These are phyloP conservation scores for Iris macrosiphon DNA, from an alignment of 106 monocot genomes.

Conservation along the genomic window DNA sequence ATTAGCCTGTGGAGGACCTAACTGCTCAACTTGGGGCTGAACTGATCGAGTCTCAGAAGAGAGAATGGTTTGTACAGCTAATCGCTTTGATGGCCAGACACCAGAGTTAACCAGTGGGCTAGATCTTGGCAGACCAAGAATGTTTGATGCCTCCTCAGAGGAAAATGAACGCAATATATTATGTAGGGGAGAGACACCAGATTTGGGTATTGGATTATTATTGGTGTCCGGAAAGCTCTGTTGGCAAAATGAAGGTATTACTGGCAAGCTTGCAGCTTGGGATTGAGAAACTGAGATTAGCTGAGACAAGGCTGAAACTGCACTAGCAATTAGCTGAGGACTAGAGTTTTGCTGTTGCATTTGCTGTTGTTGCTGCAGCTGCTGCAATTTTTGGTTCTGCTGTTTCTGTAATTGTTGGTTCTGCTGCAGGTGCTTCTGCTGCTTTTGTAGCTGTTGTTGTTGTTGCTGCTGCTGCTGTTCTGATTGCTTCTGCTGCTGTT, in stretches of 20 bases:
- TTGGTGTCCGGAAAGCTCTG: constrained; percentile 41
- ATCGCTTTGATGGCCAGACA: constrained; percentile 55
- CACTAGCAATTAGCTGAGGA: constrained; percentile 32
- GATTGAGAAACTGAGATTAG: constrained; percentile 31
- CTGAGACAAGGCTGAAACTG: constrained; percentile 34
- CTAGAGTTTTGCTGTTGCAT: constrained; percentile 18
- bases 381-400: background rate
- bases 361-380: background rate
- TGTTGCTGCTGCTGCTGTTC: background rate
- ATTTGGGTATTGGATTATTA: constrained; percentile 27
- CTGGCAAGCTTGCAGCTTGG: constrained; percentile 18
- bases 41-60: constrained; percentile 33
- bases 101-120: constrained; percentile 26
- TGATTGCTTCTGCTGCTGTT: background rate
- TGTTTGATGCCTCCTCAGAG: constrained; percentile 51
- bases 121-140: constrained; percentile 33
- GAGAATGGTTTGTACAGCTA: constrained; percentile 40
- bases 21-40: constrained; percentile 22
- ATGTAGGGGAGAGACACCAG: constrained; percentile 39
- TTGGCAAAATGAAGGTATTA: constrained; percentile 21
- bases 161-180: constrained; percentile 54
- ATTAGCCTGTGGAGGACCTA: constrained; percentile 12
- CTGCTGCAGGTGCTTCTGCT: background rate
- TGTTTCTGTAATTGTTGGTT: background rate
- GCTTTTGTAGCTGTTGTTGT: background rate